These are phyloP conservation scores for Penicillium vulpinum DNA, from an alignment of 2,329 filamentous ascomycete species.

Conservation along the genomic window DNA sequence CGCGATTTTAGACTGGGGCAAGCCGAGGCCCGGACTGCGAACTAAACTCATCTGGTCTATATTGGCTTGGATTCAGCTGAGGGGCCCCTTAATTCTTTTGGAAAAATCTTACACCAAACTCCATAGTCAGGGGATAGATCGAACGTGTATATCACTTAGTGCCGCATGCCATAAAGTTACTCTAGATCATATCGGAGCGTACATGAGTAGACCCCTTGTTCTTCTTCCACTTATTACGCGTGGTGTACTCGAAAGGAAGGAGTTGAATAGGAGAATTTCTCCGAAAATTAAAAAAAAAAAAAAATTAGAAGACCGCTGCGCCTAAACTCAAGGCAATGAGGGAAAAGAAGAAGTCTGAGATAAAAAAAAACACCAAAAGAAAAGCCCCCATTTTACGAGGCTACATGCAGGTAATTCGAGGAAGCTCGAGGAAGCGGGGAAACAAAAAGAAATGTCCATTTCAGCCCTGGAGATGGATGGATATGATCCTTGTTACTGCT, in stretches of 20 bases:
- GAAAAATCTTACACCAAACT: neutral
- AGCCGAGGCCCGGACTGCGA: conserved; percentile 3
- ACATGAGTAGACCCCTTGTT: neutral
- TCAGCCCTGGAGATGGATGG: neutral
- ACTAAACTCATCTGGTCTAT: neutral
- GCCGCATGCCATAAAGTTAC: neutral
- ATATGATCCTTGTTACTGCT: neutral
- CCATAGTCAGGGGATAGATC: neutral
- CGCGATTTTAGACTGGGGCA: neutral
- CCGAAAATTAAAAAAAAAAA: neutral
- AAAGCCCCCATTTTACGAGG: neutral
- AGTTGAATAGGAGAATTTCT: neutral
- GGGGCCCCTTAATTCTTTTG: neutral
- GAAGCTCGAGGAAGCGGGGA: neutral
- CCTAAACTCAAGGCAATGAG: neutral
- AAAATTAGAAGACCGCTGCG: too few relatives aligned
- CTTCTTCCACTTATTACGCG: neutral
- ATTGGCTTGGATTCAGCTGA: neutral
- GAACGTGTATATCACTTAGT: neutral
- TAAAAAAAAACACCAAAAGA: neutral
- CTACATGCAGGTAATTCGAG: neutral
- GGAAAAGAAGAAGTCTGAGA: neutral
- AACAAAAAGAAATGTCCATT: neutral
- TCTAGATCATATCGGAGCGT: too few relatives aligned
- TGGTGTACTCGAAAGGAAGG: neutral